Evolutionary conservation across 495 filamentous ascomycete species (phyloP).

Genomic region (Penicillium mononematosum): DNA sequence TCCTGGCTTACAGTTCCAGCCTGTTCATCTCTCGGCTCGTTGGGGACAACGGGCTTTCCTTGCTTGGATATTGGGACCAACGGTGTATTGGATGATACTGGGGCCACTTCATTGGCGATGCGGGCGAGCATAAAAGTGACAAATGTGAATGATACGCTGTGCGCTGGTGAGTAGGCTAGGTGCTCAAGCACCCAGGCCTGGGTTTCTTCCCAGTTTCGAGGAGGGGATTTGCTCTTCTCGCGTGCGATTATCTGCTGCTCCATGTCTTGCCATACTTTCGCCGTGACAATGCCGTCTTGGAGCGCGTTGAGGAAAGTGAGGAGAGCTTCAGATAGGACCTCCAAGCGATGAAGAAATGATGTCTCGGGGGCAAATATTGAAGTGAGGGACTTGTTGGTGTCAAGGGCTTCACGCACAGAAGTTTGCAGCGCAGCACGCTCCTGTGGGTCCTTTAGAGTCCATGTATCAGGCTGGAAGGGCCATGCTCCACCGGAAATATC

Average conservation of each 20-base stretch:
- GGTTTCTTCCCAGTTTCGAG: conserved; percentile 58
- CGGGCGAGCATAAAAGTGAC: conserved; percentile 71
- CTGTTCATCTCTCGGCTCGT: conserved; percentile 14
- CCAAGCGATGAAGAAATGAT: conserved; percentile 61
- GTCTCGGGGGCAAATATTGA: conserved; percentile 58
- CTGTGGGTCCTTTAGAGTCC: conserved; percentile 42
- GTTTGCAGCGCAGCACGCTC: conserved; percentile 36
- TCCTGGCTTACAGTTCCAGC: conserved; percentile 2
- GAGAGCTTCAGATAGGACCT: conserved; percentile 66
- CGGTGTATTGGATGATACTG: conserved; percentile 21
- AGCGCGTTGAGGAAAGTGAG: conserved; percentile 69
- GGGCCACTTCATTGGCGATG: conserved; percentile 48
- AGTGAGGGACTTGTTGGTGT: conserved; percentile 59
- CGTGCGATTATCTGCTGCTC: conserved; percentile 58
- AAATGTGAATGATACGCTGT: conserved; percentile 85
- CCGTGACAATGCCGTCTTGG: conserved; percentile 71
- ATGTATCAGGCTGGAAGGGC: conserved; percentile 67
- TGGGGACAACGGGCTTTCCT: neutral
- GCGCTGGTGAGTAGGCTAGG: conserved; percentile 66
- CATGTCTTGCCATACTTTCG: conserved; percentile 65
- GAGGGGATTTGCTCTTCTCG: conserved; percentile 48
- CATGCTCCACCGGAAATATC: conserved; percentile 60
- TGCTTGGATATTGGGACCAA: neutral
- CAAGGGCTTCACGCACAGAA: conserved; percentile 64
- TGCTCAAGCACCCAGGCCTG: conserved; percentile 69